These are phyloP conservation scores for Barnettozyma salicaria DNA, from an alignment of 805 yeast species.

Conservation along the genomic window DNA sequence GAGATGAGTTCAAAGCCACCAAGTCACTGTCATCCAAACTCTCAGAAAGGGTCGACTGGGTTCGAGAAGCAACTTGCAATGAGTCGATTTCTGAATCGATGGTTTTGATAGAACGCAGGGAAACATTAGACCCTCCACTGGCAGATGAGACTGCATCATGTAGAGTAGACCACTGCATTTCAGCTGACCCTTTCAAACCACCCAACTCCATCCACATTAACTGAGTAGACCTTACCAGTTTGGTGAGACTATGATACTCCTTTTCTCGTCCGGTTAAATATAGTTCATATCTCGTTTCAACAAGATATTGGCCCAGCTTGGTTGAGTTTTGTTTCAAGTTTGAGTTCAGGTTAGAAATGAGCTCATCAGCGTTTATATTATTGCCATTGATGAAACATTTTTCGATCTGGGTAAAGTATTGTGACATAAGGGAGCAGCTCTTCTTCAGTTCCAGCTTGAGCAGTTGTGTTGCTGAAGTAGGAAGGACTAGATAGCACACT, in stretches of 20 bases:
- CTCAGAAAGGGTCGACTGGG: no score
- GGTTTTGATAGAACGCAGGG: constrained; percentile 6
- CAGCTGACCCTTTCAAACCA: constrained; percentile 63
- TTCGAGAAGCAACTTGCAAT: no score
- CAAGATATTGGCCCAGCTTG: constrained; percentile 36
- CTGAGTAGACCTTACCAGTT: constrained; percentile 46
- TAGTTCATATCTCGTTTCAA: constrained; percentile 61
- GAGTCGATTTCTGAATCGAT: constrained; percentile 3
- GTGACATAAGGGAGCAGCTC: constrained; percentile 47
- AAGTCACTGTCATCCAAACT: constrained; percentile 12
- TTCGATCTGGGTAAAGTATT: constrained; percentile 40
- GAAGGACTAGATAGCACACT: constrained; percentile 60
- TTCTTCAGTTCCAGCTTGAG: constrained; percentile 44
- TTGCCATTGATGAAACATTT: constrained; percentile 44
- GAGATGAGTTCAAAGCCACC: constrained; percentile 24
- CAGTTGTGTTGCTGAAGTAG: constrained; percentile 46
- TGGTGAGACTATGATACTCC: constrained; percentile 41
- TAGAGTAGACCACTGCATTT: constrained; percentile 55
- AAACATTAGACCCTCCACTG: neutral
- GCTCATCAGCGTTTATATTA: constrained; percentile 33
- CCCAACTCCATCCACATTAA: constrained; percentile 52
- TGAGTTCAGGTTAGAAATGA: constrained; percentile 27
- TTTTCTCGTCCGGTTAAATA: constrained; percentile 46
- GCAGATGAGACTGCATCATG: constrained; percentile 23
- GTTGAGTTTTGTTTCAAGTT: constrained; percentile 37